Conservation (phyloP, 768 basidiomycete species). For the Strobilomyces dryophilus region DNA sequence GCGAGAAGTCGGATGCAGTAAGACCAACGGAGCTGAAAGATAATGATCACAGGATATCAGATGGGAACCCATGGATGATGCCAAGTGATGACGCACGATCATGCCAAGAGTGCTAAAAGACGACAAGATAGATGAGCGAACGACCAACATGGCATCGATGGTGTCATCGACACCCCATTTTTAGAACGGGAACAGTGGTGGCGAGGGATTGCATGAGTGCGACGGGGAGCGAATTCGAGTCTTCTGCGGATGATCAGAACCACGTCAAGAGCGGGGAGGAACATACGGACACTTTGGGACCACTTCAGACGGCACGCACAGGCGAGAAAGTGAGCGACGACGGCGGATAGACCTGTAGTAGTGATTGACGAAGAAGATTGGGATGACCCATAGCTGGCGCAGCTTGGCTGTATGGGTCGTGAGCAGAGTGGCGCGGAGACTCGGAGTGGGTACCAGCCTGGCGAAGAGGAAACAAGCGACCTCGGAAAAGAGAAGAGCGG, state of each 20-base stretch:
- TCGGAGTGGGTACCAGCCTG: constrained; percentile 46
- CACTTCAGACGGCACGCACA: constrained; percentile 60
- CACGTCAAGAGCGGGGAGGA: neutral
- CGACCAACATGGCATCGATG: constrained; percentile 84
- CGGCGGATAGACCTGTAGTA: constrained; percentile 71
- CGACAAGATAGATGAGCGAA: constrained; percentile 82
- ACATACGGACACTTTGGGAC: constrained; percentile 64
- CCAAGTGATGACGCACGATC: constrained; percentile 56
- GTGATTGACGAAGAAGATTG: constrained; percentile 80
- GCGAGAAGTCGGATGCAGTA: constrained; percentile 84
- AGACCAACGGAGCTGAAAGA: constrained; percentile 78
- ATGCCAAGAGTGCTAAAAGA: constrained; percentile 95
- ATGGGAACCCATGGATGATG: too few species aligned
- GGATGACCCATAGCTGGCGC: constrained; percentile 79
- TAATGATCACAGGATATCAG: neutral
- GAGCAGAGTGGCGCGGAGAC: neutral
- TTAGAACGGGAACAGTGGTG: constrained; percentile 73
- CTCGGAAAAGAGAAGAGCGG: constrained; percentile 87
- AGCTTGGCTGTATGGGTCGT: constrained; percentile 53
- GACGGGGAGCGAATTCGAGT: constrained; percentile 92
- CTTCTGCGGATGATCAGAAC: constrained; percentile 42
- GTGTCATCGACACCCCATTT: constrained; percentile 81
- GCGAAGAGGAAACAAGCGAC: constrained; percentile 89
- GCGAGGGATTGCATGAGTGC: constrained; percentile 92
- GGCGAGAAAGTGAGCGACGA: constrained; percentile 60